Evolutionary conservation across 768 basidiomycete genomes (phyloP).

Genomic region (Suillus placidus): DNA sequence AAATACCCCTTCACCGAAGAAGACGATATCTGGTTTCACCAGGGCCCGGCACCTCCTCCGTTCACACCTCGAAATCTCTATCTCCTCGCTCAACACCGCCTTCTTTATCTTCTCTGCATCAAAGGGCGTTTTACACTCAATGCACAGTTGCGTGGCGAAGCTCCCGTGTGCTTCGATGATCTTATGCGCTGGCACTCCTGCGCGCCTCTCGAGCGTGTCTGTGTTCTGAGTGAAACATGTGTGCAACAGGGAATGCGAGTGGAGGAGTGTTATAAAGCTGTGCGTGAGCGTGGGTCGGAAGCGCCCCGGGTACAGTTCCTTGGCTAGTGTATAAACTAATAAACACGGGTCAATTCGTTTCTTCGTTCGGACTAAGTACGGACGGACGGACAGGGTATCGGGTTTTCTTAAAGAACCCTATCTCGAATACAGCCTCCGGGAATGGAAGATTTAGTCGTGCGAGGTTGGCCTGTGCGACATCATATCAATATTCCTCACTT

Average conservation of each 20-base stretch:
- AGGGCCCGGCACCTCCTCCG: slow-evolving; percentile 58
- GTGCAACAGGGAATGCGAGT: slow-evolving; percentile 65
- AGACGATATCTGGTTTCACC: slow-evolving; percentile 94
- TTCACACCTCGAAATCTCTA: slow-evolving; percentile 64
- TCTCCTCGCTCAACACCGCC: slow-evolving; percentile 56
- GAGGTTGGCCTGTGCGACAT: slow-evolving; percentile 63
- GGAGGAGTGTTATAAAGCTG: slow-evolving; percentile 83
- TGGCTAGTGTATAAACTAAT: slow-evolving; percentile 86
- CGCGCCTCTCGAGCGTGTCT: slow-evolving; percentile 86
- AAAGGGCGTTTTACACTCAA: slow-evolving; percentile 65
- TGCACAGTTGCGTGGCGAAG: slow-evolving; percentile 86
- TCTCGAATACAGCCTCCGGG: slow-evolving; percentile 95
- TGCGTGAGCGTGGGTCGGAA: slow-evolving; percentile 89
- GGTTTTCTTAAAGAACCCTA: slow-evolving; percentile 83
- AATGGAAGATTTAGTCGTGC: slow-evolving; percentile 80
- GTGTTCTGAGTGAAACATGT: slow-evolving; percentile 91
- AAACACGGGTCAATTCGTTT: neutral
- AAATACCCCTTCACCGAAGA: slow-evolving; percentile 81
- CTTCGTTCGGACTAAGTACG: neutral
- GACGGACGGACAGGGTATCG: slow-evolving; percentile 66
- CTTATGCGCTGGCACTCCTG: slow-evolving; percentile 70
- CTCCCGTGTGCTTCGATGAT: slow-evolving; percentile 97
- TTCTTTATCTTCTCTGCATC: slow-evolving; percentile 70
- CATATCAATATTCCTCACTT: neutral
- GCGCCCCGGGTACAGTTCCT: slow-evolving; percentile 90